Base-by-base conservation (phyloP, 495 filamentous ascomycete genomes). In the Choiromyces venosus region DNA sequence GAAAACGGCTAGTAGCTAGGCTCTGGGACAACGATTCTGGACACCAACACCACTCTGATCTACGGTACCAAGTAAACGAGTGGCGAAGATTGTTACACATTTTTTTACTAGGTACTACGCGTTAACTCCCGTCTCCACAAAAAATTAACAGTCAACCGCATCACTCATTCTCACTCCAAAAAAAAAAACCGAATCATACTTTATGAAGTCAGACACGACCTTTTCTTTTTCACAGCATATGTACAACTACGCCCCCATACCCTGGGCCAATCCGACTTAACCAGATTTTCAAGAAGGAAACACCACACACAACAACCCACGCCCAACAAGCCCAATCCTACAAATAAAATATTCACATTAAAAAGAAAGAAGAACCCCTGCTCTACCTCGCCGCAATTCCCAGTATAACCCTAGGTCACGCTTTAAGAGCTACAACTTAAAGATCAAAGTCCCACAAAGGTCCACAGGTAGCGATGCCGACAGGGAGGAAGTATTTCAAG, bases 401-500 rank as follows among this genome's bases (percentile, higher is more conserved):
- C 1, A n/a, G 52, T 29, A 4, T 61, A 61, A 61, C 33, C 52
- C 25, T 8, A 33, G 52, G 33, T 61, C 4, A 33, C 25, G 52
- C 12, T 61, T 61, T 29, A 33, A 10, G 18, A 61, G 12, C 25
- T 16, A 29, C 56, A 19, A 21, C 38, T 25, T 70, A 56, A 36
- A 76, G 37, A 70, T 75, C 74, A 4, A 71, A 38, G 61, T 75
- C 74, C 38, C 40, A 40, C 1, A 67, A 65, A 36, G 71, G 37
- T 19, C 64, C 74, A 71, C 74, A 76, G 14, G 40, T 29, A 16
- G 39, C 35, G 42, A 76, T 75, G 4, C n/a, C 14, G 29, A 67
- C 67, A 40, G 74, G 67, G 44, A 76, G 67, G 4, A 80, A 66
- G 68, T 80, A 80, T 25, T 37, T 37, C 35, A 71, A 37, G 72